phyloP scores from a whole-genome alignment of 495 filamentous ascomycete species.

The Evansstolkia leycettana region DNA sequence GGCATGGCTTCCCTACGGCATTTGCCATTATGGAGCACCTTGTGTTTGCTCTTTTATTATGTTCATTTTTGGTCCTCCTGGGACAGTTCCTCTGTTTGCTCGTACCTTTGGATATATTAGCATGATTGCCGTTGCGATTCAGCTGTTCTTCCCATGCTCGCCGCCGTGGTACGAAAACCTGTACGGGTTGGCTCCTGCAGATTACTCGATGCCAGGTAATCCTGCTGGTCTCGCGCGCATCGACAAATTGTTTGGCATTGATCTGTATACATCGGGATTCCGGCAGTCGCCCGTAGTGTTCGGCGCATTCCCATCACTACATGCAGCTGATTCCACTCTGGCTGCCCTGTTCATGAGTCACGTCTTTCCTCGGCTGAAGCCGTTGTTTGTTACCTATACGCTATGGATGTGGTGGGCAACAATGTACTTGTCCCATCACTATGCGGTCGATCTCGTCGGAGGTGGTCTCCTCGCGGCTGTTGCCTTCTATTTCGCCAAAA shows the following conservation, averaged over 20 bases:
- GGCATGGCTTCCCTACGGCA: constrained; percentile 87
- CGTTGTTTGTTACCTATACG: constrained; percentile 67
- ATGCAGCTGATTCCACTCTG: constrained; percentile 73
- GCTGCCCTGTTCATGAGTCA: constrained; percentile 89
- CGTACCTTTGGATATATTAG: constrained; percentile 87
- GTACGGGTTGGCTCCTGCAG: constrained; percentile 77
- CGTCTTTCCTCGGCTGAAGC: constrained; percentile 67
- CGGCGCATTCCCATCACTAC: constrained; percentile 85
- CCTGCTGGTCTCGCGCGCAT: constrained; percentile 82
- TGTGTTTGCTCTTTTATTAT: constrained; percentile 61
- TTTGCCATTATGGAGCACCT: constrained; percentile 78
- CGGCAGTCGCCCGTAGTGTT: constrained; percentile 83
- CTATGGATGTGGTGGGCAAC: constrained; percentile 98
- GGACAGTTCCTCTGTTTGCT: constrained; percentile 73
- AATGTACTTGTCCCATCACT: constrained; percentile 94
- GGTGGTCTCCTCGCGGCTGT: constrained; percentile 71
- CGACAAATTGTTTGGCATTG: constrained; percentile 75
- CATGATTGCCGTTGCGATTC: constrained; percentile 70
- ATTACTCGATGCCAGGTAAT: constrained; percentile 79
- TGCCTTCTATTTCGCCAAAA: constrained; percentile 67
- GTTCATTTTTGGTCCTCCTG: constrained; percentile 80
- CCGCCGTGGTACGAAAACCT: constrained; percentile 92
- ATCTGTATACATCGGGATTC: constrained; percentile 85
- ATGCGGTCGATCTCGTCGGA: constrained; percentile 83
- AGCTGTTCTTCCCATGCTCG: constrained; percentile 83